Evolutionary conservation across 257 asterid species (phyloP).

Genomic region (Gentiana straminea): DNA sequence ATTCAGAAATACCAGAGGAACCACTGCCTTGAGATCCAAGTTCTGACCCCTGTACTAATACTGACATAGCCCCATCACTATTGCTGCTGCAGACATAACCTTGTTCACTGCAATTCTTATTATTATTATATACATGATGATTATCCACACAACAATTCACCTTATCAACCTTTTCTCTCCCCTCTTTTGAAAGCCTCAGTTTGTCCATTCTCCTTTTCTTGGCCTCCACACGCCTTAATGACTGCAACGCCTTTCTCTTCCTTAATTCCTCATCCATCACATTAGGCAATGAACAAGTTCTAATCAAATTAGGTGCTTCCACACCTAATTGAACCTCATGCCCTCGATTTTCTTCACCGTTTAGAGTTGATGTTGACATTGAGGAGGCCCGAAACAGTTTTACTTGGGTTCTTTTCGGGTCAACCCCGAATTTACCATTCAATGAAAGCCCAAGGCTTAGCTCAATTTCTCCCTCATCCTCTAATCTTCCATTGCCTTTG

Average conservation of each 20-base stretch:
- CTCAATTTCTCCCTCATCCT: slow-evolving; percentile 37
- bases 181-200: slow-evolving; percentile 34
- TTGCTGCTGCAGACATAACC: slow-evolving; percentile 8
- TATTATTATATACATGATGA: neutral
- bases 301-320: slow-evolving; percentile 28
- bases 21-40: slow-evolving; percentile 40
- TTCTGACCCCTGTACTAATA: slow-evolving; percentile 25
- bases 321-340: slow-evolving; percentile 14
- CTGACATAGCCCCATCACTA: slow-evolving; percentile 18
- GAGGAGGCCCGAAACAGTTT: slow-evolving; percentile 54
- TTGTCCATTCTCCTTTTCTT: slow-evolving; percentile 58
- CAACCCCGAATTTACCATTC: slow-evolving; percentile 81
- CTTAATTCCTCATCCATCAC: slow-evolving; percentile 49
- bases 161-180: slow-evolving; percentile 19
- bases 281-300: slow-evolving; percentile 59
- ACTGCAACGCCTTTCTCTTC: slow-evolving; percentile 57
- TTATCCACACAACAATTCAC: slow-evolving; percentile 21
- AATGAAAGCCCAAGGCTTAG: slow-evolving; percentile 63
- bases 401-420: slow-evolving; percentile 32
- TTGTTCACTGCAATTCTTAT: slow-evolving; percentile 1
- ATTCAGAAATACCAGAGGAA: slow-evolving; percentile 49
- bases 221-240: slow-evolving; percentile 61
- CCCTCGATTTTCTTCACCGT: slow-evolving; percentile 12
- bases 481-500: slow-evolving; percentile 3
- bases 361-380: slow-evolving; percentile 22